A percentile compares a stretch with the other conserved stretches of the same genome.
These are phyloP conservation scores for Plasmodium vivax DNA, from an alignment of 169 alveolate species.

Conservation along the genomic window DNA sequence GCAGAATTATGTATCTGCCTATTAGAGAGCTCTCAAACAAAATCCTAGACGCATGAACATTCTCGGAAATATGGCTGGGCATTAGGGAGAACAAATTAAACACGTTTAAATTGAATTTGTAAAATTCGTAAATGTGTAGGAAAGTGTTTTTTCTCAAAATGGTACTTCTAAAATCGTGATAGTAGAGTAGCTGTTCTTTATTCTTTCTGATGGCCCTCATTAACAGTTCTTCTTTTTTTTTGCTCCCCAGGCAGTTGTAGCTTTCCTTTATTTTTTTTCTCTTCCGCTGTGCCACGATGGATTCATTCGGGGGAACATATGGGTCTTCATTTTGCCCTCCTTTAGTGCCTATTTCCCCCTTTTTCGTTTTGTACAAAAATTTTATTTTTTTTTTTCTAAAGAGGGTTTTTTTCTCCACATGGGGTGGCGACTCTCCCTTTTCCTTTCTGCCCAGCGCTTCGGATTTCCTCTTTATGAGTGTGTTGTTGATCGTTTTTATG, in stretches of 20 bases:
- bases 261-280: not conserved
- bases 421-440: not conserved
- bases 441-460: not conserved
- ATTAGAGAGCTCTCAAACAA: slow-evolving; percentile 76
- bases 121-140: slow-evolving; percentile 58
- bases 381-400: slow-evolving; percentile 19
- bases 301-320: not conserved
- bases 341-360: not conserved
- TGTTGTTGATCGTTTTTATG: slow-evolving; percentile 33
- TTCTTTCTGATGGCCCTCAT: not conserved
- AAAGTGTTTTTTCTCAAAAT: slow-evolving; percentile 45
- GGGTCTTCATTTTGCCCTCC: not conserved
- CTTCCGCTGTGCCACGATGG: not conserved
- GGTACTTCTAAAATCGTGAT: slow-evolving; percentile 68
- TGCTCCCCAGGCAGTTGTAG: not conserved
- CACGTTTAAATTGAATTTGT: slow-evolving; percentile 16
- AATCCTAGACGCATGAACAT: slow-evolving; percentile 57
- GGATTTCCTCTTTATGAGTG: not conserved
- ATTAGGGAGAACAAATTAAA: slow-evolving; percentile 53
- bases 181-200: slow-evolving; percentile 46
- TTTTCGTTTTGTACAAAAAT: slow-evolving; percentile 4
- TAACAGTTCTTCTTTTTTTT: slow-evolving; percentile 25
- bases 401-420: not conserved
- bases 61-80: slow-evolving; percentile 63
- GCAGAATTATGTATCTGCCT: slow-evolving; percentile 79